Base-by-base conservation (phyloP, 176 grass and related monocot genomes). In the Cenchrus americanus region DNA sequence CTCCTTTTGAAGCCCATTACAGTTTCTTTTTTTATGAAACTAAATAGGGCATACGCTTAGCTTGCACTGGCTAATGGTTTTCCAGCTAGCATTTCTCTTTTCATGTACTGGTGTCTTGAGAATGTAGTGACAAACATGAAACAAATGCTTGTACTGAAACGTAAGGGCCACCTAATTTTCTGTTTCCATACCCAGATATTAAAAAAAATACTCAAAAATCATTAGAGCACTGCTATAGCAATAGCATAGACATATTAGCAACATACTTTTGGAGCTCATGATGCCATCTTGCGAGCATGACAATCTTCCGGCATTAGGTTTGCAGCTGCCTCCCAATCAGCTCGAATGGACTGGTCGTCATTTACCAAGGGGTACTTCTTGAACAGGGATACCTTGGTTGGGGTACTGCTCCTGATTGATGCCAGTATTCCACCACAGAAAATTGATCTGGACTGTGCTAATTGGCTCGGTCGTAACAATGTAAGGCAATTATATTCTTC, bases 291-390 rank as follows among this genome's bases (percentile, higher is more conserved):
- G 1, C 55, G 7, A 69, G 30, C 10, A 19, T 82, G 19, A 73
- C 9, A 40, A 82, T 81, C 17, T 89, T 47, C 58, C 11, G 72
- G 13, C 21, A 65, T 86, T 91, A 98, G 93, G 65, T 98, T 94
- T 69, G 96, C 96, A 27, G 88, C 91, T 85, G 87, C 91, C 13
- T 89, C 91, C 63, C 88, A 90, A 61, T 89, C 93, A 59, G 89
- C 89, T 60, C 86, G 90, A 90, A 92, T 82, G 49, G 96, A 98
- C 60, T 96, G 96, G 96, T 98, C 96, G 60, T 81, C 89, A 21
- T 96, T 99, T 89, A 98, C 93, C 24, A 98, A 96, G 76, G 96
- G 96, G 13, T 98, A 94, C 87, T 98, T 96, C 63, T 80, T 98
- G 78, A 98, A 94, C 69, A 90, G 96, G 64, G 89, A 96, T 68